These are phyloP conservation scores for Skeletonema grethae DNA, from an alignment of 108 stramenopile genomes.

Conservation along the genomic window DNA sequence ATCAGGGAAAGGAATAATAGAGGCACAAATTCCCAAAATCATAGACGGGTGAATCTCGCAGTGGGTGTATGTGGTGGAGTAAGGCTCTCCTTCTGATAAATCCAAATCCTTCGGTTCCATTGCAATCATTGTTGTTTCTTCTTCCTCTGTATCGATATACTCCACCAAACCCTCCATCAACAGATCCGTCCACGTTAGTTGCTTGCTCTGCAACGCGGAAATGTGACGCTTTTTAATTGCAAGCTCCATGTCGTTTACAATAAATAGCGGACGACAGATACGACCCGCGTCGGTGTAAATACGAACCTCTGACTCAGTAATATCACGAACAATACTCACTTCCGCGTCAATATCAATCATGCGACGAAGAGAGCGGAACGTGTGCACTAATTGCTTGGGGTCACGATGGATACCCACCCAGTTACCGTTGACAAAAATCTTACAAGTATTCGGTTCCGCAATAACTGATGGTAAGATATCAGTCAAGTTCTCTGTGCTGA, in stretches of 20 bases:
- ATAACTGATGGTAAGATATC: slow-evolving; percentile 93
- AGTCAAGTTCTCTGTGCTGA: slow-evolving; percentile 90
- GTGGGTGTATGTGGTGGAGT: slow-evolving; percentile 97
- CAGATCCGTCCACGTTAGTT: slow-evolving; percentile 88
- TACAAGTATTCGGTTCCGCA: slow-evolving; percentile 92
- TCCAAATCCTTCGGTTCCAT: slow-evolving; percentile 95
- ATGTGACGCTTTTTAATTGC: slow-evolving; percentile 88
- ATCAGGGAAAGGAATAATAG: slow-evolving; percentile 99
- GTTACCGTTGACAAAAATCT: slow-evolving; percentile 98
- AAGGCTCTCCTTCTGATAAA: slow-evolving; percentile 73
- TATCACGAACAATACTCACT: slow-evolving; percentile 95
- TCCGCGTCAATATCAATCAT: slow-evolving; percentile 96
- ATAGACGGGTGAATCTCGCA: slow-evolving; percentile 99
- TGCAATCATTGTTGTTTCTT: slow-evolving; percentile 99
- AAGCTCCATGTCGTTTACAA: slow-evolving; percentile 87
- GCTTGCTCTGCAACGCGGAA: slow-evolving; percentile 76
- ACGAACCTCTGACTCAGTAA: slow-evolving; percentile 92
- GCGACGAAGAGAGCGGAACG: slow-evolving; percentile 90
- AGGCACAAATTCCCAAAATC: slow-evolving; percentile 94
- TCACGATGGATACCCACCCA: slow-evolving; percentile 99
- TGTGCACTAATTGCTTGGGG: slow-evolving; percentile 89
- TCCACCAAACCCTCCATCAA: slow-evolving; percentile 95
- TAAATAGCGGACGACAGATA: slow-evolving; percentile 96
- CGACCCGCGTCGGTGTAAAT: slow-evolving; percentile 99
- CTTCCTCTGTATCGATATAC: slow-evolving; percentile 99